These are phyloP conservation scores for Dioszegia crocea DNA, from an alignment of 768 basidiomycete genomes.

Conservation along the genomic window DNA sequence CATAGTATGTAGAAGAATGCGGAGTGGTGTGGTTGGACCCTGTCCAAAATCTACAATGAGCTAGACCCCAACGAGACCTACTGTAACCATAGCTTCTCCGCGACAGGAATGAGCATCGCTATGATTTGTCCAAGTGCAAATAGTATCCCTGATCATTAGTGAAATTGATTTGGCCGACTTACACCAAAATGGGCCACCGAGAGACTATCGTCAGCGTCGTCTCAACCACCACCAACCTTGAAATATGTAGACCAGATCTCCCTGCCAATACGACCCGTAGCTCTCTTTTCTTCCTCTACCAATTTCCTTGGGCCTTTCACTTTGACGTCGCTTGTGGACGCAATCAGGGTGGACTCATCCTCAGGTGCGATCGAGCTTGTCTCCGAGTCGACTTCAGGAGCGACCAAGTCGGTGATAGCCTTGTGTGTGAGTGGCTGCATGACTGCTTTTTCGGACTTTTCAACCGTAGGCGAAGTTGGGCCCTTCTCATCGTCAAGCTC, in stretches of 20 bases:
- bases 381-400: slow-evolving; percentile 51
- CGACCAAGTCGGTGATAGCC: slow-evolving; percentile 42
- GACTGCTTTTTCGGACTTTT: slow-evolving; percentile 22
- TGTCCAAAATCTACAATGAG: slow-evolving; percentile 55
- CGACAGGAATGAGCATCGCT: slow-evolving; percentile 61
- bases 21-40: slow-evolving; percentile 49
- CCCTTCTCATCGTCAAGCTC: slow-evolving; percentile 58
- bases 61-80: slow-evolving; percentile 11
- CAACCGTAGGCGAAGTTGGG: slow-evolving; percentile 10
- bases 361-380: slow-evolving; percentile 53
- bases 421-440: slow-evolving; percentile 24
- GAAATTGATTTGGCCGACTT: background rate
- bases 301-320: slow-evolving; percentile 68
- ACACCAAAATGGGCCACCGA: slow-evolving; percentile 44
- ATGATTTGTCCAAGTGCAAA: slow-evolving; percentile 58
- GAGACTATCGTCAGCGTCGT: slow-evolving; percentile 8
- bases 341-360: slow-evolving; percentile 33
- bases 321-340: slow-evolving; percentile 38
- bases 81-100: slow-evolving; percentile 65
- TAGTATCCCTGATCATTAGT: slow-evolving; percentile 51
- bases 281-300: slow-evolving; percentile 69
- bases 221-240: slow-evolving; percentile 47
- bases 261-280: slow-evolving; percentile 64
- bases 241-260: slow-evolving; percentile 66
- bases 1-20: slow-evolving; percentile 59